Conservation (phyloP, 371 early-diverging fungal species). For the Thermomucor indicae-seudaticae region DNA sequence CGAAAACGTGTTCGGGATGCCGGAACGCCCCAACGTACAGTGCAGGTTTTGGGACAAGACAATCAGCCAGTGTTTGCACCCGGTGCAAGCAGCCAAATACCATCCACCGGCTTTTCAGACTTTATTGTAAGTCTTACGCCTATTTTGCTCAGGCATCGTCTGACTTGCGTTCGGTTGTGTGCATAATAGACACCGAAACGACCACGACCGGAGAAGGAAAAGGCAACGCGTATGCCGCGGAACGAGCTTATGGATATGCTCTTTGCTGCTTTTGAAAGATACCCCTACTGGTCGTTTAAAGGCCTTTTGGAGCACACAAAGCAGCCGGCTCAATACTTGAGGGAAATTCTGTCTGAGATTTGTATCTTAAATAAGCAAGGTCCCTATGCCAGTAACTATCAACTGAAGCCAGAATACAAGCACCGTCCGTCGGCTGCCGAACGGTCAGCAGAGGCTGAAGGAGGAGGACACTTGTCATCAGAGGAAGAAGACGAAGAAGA, state of each 20-base stretch:
- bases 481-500: constrained; percentile 47
- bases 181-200: constrained; percentile 28
- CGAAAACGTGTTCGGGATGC: constrained; percentile 62
- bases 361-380: constrained; percentile 82
- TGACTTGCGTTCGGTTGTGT: background rate
- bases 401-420: constrained; percentile 81
- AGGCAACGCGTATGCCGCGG: constrained; percentile 80
- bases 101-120: constrained; percentile 42
- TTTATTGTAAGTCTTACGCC: constrained; percentile 53
- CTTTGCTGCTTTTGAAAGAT: constrained; percentile 78
- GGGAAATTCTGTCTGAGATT: constrained; percentile 81
- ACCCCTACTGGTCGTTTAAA: constrained; percentile 84
- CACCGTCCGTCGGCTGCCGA: constrained; percentile 44
- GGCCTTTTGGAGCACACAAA: constrained; percentile 78
- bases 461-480: constrained; percentile 32
- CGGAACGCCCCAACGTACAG: constrained; percentile 49
- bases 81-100: constrained; percentile 56
- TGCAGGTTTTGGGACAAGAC: constrained; percentile 51
- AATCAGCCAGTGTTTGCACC: constrained; percentile 55
- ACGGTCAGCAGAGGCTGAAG: constrained; percentile 26
- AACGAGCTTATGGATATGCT: constrained; percentile 81
- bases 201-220: constrained; percentile 49
- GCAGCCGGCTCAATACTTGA: constrained; percentile 78
- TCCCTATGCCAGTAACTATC: constrained; percentile 77
- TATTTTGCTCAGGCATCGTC: background rate